Evolutionary conservation across 2,329 filamentous ascomycete species (phyloP), one percentile per base, ranked within the genome.

Genomic region (Hypoxylon sp.): DNA sequence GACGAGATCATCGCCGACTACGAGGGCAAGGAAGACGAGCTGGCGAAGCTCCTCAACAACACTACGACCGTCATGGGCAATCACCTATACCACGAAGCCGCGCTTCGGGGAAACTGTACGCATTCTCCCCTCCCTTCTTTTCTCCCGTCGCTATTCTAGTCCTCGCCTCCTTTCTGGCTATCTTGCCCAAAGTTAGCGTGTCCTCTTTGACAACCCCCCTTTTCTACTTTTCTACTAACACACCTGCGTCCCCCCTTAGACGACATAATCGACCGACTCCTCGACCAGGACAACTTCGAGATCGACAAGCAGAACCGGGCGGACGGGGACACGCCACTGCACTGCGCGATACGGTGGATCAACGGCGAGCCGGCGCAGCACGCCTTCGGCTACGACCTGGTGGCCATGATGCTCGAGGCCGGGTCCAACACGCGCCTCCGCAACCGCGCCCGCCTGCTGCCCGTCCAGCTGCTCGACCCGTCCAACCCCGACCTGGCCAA

Each of bases 51-150:
- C 69, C 88, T 99, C 76, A 99, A 99, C 82, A 85, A 87, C 49
- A 92, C 94, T 52, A 91, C 87, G 47, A 93, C 95, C 72, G 88
- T 93, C 10, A 84, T 97, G 80, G 95, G 95, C 53, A 94, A 94
- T 79, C 88, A 94, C 75, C 88, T 94, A 30, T 89, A 97, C 76
- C 95, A 98, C 79, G 88, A 97, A 71, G 95, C 94, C 51, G 94
- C 94, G 30, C 84, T 87, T 28, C 89, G 89, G 69, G 95, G 95
- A 71, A 92, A 93, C 80, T 97, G 92, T 94, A 82, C 71, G 89
- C 20, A 4, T 6, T 84, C 34, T 17, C 30, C 26, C 51, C 22
- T 53, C 32, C 17, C 37, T 44, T 26, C 28, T 32, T 15, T 51
- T 43, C 51, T 17, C 26, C 28, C 54, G 17, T 17, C 37, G n/a